Evolutionary conservation across 2,329 filamentous ascomycete species (phyloP).

Genomic region (Penicillium janthinellum): DNA sequence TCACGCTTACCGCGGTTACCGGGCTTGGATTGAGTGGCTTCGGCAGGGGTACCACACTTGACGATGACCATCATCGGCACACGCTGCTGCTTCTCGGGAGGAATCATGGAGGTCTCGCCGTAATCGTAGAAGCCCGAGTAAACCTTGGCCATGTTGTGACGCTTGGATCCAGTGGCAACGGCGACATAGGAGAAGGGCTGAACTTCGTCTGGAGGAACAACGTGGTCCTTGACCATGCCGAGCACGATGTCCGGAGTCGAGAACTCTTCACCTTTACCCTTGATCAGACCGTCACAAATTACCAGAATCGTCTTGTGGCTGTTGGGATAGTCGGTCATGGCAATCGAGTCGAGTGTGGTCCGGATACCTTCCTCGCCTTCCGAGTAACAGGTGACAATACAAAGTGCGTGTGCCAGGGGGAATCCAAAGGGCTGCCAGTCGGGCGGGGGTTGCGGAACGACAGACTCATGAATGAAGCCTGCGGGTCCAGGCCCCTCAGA

Average conservation of each 20-base stretch:
- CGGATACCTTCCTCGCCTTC: conserved; percentile 91
- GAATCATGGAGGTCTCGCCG: conserved; percentile 75
- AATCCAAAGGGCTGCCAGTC: conserved; percentile 98
- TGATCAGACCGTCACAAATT: conserved; percentile 96
- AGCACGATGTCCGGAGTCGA: conserved; percentile 90
- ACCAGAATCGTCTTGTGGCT: conserved; percentile 97
- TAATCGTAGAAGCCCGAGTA: conserved; percentile 99
- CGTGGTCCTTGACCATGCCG: conserved; percentile 92
- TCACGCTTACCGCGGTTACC: conserved; percentile 98
- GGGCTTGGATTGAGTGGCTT: conserved; percentile 78
- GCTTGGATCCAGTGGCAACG: conserved; percentile 90
- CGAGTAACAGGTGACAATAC: conserved; percentile 93
- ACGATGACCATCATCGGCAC: conserved; percentile 97
- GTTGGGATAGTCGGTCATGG: conserved; percentile 97
- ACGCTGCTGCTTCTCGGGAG: conserved; percentile 85
- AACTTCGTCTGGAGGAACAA: conserved; percentile 77
- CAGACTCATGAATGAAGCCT: conserved; percentile 94
- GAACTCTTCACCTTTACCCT: conserved; percentile 83
- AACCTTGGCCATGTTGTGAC: conserved; percentile 99
- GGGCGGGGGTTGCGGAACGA: conserved; percentile 92
- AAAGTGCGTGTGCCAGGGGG: conserved; percentile 89
- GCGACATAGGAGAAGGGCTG: conserved; percentile 93
- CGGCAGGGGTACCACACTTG: conserved; percentile 92
- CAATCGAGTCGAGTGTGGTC: conserved; percentile 92
- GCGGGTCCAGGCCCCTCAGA: conserved; percentile 77